These are phyloP conservation scores for Microsporum canis DNA, from an alignment of 2,329 filamentous ascomycete genomes.

Conservation along the genomic window DNA sequence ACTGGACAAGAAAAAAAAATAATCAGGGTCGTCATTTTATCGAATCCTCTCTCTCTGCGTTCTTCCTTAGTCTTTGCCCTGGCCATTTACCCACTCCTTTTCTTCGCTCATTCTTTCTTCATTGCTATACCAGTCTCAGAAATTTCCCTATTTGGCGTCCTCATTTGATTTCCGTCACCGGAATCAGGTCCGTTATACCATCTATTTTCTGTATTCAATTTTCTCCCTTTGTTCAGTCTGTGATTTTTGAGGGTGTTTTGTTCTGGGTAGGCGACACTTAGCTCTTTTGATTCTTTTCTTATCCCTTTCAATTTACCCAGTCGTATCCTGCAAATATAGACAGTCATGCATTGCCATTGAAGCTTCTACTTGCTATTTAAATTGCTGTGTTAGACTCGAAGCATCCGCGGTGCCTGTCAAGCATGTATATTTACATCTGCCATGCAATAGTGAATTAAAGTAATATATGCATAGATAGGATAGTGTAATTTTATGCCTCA, in stretches of 20 bases:
- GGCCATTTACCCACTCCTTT: conserved; percentile 9
- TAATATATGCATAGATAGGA: background rate
- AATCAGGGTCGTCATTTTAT: conserved; percentile 4
- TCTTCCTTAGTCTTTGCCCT: conserved; percentile 13
- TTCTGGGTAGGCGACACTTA: background rate
- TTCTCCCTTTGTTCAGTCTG: background rate
- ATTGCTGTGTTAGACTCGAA: background rate
- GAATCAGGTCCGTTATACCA: background rate
- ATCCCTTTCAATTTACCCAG: conserved; percentile 12
- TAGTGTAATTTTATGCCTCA: background rate
- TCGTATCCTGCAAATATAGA: conserved; percentile 9
- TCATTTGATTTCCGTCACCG: background rate
- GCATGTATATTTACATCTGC: background rate
- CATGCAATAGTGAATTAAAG: background rate
- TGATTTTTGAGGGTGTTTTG: background rate
- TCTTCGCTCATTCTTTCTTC: conserved; percentile 6
- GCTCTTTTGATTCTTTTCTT: background rate
- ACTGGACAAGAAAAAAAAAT: background rate
- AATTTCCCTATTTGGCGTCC: conserved; percentile 8
- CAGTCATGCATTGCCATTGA: conserved; percentile 1
- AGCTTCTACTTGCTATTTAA: background rate
- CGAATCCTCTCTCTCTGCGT: conserved; percentile 9
- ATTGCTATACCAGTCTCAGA: background rate
- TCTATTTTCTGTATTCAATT: background rate
- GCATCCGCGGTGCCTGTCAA: background rate